Conservation (phyloP, 345 rosid species). For the Populus tremula region DNA sequence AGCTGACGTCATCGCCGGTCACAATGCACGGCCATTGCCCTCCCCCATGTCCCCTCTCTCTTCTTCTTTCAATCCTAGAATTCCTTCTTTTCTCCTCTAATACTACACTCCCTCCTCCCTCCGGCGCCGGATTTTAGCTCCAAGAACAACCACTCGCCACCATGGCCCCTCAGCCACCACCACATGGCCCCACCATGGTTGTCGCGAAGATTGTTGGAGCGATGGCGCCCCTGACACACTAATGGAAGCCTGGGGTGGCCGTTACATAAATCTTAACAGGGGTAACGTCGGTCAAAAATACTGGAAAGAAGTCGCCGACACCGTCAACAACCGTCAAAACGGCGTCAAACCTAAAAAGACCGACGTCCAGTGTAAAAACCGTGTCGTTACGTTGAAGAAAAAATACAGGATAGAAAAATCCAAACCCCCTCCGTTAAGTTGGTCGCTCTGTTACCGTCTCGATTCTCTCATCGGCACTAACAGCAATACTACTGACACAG, state of each 20-base stretch:
- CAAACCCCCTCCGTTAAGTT: constrained; percentile 21
- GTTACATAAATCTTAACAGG: constrained; percentile 17
- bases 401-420: constrained; percentile 23
- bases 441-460: constrained; percentile 28
- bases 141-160: not conserved
- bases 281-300: constrained; percentile 27
- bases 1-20: constrained; percentile 64
- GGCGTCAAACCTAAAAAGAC: constrained; percentile 11
- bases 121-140: constrained; percentile 32
- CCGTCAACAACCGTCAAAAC: constrained; percentile 13
- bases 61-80: constrained; percentile 14
- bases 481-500: not conserved
- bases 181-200: constrained; percentile 3
- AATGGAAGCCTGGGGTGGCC: constrained; percentile 21
- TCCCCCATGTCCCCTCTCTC: constrained; percentile 9
- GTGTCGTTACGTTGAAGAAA: constrained; percentile 19
- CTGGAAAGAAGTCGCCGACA: constrained; percentile 27
- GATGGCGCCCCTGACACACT: constrained; percentile 21
- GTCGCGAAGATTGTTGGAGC: constrained; percentile 29
- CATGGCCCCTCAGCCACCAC: constrained; percentile 13
- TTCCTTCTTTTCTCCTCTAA: constrained; percentile 22
- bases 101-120: constrained; percentile 1
- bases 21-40: constrained; percentile 30
- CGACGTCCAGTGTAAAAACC: constrained; percentile 21
- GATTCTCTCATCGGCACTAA: constrained; percentile 19